These are phyloP conservation scores for Yarrowia sp. DNA, from an alignment of 805 yeast species.

Conservation along the genomic window DNA sequence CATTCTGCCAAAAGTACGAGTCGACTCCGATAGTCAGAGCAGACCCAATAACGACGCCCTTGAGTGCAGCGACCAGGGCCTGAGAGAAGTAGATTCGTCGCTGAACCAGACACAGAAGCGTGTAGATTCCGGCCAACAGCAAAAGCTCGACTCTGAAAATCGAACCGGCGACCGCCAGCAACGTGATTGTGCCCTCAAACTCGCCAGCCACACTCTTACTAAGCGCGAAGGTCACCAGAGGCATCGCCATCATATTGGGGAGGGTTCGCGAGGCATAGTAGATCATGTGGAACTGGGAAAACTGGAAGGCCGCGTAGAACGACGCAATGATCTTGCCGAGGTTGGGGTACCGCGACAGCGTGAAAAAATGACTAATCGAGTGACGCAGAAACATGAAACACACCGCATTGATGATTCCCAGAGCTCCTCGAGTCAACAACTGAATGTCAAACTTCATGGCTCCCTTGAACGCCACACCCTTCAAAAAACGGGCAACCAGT, in stretches of 20 bases:
- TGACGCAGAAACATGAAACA: slow-evolving; percentile 61
- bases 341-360: slow-evolving; percentile 40
- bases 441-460: slow-evolving; percentile 55
- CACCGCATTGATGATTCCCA: slow-evolving; percentile 68
- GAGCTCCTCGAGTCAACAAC: slow-evolving; percentile 60
- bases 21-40: slow-evolving; percentile 62
- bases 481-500: slow-evolving; percentile 50
- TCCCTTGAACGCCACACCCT: not conserved
- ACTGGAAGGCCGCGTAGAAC: slow-evolving; percentile 67
- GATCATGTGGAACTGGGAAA: slow-evolving; percentile 78
- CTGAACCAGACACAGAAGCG: slow-evolving; percentile 54
- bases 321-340: slow-evolving; percentile 38
- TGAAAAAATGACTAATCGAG: slow-evolving; percentile 48
- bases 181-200: slow-evolving; percentile 56
- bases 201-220: slow-evolving; percentile 60
- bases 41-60: slow-evolving; percentile 64
- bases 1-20: slow-evolving; percentile 73
- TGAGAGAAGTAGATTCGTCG: slow-evolving; percentile 56
- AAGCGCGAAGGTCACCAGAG: slow-evolving; percentile 66
- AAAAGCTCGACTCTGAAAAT: slow-evolving; percentile 78
- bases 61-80: slow-evolving; percentile 45
- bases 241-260: slow-evolving; percentile 84
- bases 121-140: slow-evolving; percentile 55
- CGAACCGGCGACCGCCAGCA: slow-evolving; percentile 67
- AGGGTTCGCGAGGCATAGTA: slow-evolving; percentile 84